Evolutionary conservation across 2,329 filamentous ascomycete species (phyloP), one percentile per base, ranked within the genome.

Genomic region (Pleomassaria siparia): DNA sequence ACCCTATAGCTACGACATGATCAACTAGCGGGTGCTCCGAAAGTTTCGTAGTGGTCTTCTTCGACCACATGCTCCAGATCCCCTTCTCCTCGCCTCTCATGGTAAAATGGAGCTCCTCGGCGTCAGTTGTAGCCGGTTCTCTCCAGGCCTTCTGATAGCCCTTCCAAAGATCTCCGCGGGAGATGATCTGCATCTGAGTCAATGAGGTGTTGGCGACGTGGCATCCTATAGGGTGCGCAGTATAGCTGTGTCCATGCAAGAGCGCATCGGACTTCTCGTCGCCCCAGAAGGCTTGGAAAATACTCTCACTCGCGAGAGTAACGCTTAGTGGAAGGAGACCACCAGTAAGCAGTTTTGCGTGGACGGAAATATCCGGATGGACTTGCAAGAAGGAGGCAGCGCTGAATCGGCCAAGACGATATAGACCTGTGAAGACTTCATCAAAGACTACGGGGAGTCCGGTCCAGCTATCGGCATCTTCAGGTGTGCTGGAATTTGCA

Each of bases 241-340:
- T 95, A 70, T 95, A 95, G 66, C 88, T 92, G 65, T 95, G 89
- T 0, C 89, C 89, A 58, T 95, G 90, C 3, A 95, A 74, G 4
- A 95, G 71, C 0, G 89, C 89, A 56, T 92, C 88, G 0, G 81
- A 83, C 72, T 94, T 95, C 40, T 89, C 84, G 1, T 81, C 75
- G 43, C 85, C 85, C 11, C 81, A 73, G 62, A 95, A 95, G 0
- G 83, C 81, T 1, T 82, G 63, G 67, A 91, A 94, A 37, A 95
- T 85, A 49, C 77, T 79, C 49, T 90, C 77, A 28, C 86, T 90
- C 0, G 89, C 88, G 3, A 88, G 73, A 0, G 90, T 95, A 0
- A 85, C 80, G 59, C 86, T 89, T 0, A 95, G 80, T 0, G 89
- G 90, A 0, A 95, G 73, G 0, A 94, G 72, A 0, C 89, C 90